These are phyloP conservation scores for Kalmusia sp. DNA, from an alignment of 2,329 filamentous ascomycete species.

Conservation along the genomic window DNA sequence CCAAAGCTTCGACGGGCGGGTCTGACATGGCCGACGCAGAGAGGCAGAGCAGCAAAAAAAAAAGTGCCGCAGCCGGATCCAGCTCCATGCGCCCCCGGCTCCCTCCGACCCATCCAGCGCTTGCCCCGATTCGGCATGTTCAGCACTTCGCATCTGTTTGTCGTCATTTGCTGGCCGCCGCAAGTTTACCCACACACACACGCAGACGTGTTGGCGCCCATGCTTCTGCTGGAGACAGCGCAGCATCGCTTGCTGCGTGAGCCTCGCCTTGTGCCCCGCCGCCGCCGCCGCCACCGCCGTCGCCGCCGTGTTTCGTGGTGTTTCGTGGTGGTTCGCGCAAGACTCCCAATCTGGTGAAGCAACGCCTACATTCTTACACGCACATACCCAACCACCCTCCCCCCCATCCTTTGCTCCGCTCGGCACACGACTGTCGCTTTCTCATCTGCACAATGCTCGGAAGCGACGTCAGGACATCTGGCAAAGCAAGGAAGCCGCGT, in stretches of 20 bases:
- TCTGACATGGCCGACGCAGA: no score
- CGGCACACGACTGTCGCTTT: conserved; percentile 1
- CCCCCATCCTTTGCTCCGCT: conserved; percentile 7
- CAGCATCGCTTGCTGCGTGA: neutral
- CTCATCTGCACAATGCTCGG: conserved; percentile 14
- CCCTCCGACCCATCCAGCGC: neutral
- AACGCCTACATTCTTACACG: neutral
- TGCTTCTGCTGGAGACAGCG: neutral
- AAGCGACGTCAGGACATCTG: conserved; percentile 25
- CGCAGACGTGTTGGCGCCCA: neutral
- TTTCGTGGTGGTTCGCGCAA: no score
- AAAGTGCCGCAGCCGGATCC: neutral
- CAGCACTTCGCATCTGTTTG: neutral
- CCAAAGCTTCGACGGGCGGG: no score
- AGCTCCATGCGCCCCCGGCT: conserved; percentile 1
- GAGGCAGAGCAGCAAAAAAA: neutral
- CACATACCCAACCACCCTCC: conserved; percentile 13
- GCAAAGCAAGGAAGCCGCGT: conserved; percentile 23
- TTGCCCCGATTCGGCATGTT: conserved; percentile 2
- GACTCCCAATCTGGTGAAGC: neutral
- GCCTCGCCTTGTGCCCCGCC: neutral
- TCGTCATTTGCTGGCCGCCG: neutral
- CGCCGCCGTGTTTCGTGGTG: no score
- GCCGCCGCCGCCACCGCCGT: neutral
- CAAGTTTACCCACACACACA: neutral